Conservation (phyloP, 192 early-diverging fungal species). For the Backusella circina region DNA sequence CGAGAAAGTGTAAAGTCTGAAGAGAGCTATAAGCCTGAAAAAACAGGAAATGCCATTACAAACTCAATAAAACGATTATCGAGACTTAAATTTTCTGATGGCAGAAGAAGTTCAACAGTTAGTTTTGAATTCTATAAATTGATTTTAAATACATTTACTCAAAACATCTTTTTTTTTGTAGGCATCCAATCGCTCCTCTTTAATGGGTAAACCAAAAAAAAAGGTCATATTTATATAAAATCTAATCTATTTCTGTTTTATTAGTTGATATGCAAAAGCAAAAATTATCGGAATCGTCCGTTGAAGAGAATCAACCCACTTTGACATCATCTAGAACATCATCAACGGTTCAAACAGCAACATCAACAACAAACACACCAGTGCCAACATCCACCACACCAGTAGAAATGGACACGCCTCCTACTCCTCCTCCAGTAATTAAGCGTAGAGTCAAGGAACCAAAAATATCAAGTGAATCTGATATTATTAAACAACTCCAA, state of each 20-base stretch:
- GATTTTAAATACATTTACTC: background rate
- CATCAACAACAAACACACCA: background rate
- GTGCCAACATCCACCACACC: background rate
- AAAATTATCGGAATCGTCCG: background rate
- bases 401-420: background rate
- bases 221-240: background rate
- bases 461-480: conserved; percentile 43
- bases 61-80: conserved; percentile 9
- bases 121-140: background rate
- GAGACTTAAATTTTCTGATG: conserved; percentile 4
- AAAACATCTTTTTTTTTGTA: background rate
- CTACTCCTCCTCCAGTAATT: conserved; percentile 7
- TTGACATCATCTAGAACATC: background rate
- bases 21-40: background rate
- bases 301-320: background rate
- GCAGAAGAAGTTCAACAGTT: conserved; percentile 1
- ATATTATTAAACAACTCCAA: conserved; percentile 80
- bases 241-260: background rate
- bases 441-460: conserved; percentile 21
- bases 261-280: background rate
- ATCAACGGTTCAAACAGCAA: background rate
- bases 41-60: conserved; percentile 5
- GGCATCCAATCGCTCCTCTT: conserved; percentile 4
- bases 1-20: background rate
- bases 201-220: background rate